These are phyloP conservation scores for Oemleria cerasiformis DNA, from an alignment of 306 rosid species.

Conservation along the genomic window DNA sequence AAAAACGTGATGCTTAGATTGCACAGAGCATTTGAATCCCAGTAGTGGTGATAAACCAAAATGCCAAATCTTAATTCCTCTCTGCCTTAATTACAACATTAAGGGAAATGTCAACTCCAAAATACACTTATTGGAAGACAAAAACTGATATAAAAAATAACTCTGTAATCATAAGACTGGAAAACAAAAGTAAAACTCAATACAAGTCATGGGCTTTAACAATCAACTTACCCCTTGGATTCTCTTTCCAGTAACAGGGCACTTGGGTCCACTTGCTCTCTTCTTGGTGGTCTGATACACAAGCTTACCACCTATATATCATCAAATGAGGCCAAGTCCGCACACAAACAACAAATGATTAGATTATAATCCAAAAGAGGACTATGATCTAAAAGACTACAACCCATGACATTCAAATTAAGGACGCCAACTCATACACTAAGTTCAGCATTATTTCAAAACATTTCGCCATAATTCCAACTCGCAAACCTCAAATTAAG, in stretches of 20 bases:
- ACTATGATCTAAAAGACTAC: neutral
- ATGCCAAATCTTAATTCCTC: neutral
- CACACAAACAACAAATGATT: neutral
- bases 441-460: slow-evolving; percentile 1
- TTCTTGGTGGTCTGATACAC: slow-evolving; percentile 35
- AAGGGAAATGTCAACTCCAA: neutral
- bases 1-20: neutral
- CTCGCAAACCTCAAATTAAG: neutral
- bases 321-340: neutral
- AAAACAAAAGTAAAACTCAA: neutral
- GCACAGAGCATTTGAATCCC: neutral
- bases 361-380: neutral
- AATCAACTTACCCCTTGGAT: slow-evolving; percentile 30
- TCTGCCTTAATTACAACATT: neutral
- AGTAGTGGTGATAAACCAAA: neutral
- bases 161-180: neutral
- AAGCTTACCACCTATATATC: slow-evolving; percentile 26
- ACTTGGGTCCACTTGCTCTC: slow-evolving; percentile 37
- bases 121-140: neutral
- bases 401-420: neutral
- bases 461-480: neutral
- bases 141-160: neutral
- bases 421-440: neutral
- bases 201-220: neutral
- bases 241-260: slow-evolving; percentile 34